These are phyloP conservation scores for Podila horticola DNA, from an alignment of 192 early-diverging fungal species.

Conservation along the genomic window DNA sequence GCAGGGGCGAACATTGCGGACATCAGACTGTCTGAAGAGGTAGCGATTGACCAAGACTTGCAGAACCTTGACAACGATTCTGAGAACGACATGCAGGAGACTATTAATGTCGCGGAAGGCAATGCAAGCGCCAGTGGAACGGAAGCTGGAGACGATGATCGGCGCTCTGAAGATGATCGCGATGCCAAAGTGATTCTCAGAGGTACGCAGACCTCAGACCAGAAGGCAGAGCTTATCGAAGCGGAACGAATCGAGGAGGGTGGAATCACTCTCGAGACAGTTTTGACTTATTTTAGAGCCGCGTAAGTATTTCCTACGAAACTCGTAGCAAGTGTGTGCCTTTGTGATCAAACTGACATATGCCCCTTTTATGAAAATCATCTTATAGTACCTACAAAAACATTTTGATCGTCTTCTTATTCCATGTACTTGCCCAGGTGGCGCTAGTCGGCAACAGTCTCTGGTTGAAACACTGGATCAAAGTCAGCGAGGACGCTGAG, in stretches of 20 bases:
- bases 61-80: too few species aligned
- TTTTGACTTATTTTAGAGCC: conserved; percentile 37
- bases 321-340: conserved; percentile 31
- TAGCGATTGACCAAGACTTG: neutral
- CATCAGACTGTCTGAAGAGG: neutral
- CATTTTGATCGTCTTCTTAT: conserved; percentile 57
- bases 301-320: conserved; percentile 14
- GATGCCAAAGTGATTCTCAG: neutral
- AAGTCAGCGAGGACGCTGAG: conserved; percentile 37
- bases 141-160: conserved; percentile 21
- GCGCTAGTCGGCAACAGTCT: conserved; percentile 60
- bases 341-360: neutral
- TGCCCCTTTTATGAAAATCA: conserved; percentile 53
- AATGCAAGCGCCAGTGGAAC: too few species aligned
- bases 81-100: too few species aligned
- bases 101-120: too few species aligned
- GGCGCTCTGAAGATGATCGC: neutral
- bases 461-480: conserved; percentile 72
- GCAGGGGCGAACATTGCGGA: conserved; percentile 54
- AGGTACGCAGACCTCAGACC: too few species aligned
- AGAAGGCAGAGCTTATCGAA: conserved; percentile 13
- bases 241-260: conserved; percentile 31
- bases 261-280: conserved; percentile 2
- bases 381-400: conserved; percentile 45
- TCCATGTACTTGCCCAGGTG: conserved; percentile 54